These are phyloP conservation scores for Fusarium sp. DNA, from an alignment of 2,329 filamentous ascomycete genomes.

Conservation along the genomic window DNA sequence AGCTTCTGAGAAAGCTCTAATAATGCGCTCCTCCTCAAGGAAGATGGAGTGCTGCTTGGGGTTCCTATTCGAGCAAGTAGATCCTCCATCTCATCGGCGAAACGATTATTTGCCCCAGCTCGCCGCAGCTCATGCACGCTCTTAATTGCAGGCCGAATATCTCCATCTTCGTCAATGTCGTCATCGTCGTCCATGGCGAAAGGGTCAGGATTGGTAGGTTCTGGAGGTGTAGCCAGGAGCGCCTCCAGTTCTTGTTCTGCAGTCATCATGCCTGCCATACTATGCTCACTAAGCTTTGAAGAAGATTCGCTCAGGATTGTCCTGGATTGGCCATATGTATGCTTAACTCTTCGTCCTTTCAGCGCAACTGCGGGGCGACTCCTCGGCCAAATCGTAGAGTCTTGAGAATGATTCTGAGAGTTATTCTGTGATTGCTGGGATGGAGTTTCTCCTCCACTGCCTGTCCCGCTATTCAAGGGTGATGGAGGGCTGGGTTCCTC, in stretches of 20 bases:
- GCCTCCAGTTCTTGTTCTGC: constrained; percentile 45
- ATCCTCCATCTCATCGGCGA: constrained; percentile 75
- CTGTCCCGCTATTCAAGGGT: constrained; percentile 28
- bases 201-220: constrained; percentile 42
- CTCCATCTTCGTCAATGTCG: constrained; percentile 56
- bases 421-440: constrained; percentile 39
- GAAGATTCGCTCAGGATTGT: constrained; percentile 50
- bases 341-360: constrained; percentile 52
- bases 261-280: constrained; percentile 35
- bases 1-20: constrained; percentile 72
- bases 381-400: constrained; percentile 41
- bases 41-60: constrained; percentile 61
- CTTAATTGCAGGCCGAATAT: constrained; percentile 65
- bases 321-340: constrained; percentile 54
- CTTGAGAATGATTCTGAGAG: constrained; percentile 35
- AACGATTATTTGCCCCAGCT: constrained; percentile 75
- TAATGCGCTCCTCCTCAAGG: constrained; percentile 69
- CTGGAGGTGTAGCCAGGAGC: constrained; percentile 42
- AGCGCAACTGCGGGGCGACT: constrained; percentile 47
- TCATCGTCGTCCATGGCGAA: constrained; percentile 50
- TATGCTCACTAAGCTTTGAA: constrained; percentile 44
- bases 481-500: constrained; percentile 19
- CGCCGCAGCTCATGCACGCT: constrained; percentile 76
- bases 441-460: constrained; percentile 36
- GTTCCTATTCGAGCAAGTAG: constrained; percentile 70